Conservation (phyloP, 805 yeast species). For the Pichia gijzeniarum region DNA sequence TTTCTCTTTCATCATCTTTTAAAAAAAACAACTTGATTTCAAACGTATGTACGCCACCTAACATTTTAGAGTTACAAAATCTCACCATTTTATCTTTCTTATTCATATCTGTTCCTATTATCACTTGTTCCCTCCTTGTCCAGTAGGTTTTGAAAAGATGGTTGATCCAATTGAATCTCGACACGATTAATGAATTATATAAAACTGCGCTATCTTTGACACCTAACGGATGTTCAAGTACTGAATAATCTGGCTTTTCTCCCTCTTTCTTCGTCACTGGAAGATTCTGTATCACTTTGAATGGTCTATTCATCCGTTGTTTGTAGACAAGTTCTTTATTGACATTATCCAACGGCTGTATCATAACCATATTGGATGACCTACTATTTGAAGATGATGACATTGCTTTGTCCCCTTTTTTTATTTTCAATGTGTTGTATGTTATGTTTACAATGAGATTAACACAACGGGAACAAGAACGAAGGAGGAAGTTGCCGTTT, state of each 20-base stretch:
- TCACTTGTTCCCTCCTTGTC: constrained; percentile 46
- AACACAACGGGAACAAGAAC: too few species aligned
- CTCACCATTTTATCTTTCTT: constrained; percentile 83
- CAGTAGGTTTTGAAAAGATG: constrained; percentile 74
- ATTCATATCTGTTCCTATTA: constrained; percentile 34
- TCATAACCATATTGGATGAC: constrained; percentile 15
- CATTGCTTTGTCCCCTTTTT: neutral
- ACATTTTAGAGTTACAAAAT: constrained; percentile 66
- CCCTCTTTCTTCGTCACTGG: constrained; percentile 54
- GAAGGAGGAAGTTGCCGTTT: too few species aligned
- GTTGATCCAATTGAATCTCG: constrained; percentile 63
- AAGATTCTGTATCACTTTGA: constrained; percentile 54
- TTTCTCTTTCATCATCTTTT: constrained; percentile 68
- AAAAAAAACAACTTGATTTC: constrained; percentile 74
- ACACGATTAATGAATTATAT: constrained; percentile 63
- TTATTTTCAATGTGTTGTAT: neutral
- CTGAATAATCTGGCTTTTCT: constrained; percentile 50
- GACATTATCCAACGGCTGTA: constrained; percentile 27
- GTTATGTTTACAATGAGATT: neutral
- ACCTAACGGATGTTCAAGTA: constrained; percentile 58
- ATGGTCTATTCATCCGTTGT: constrained; percentile 44
- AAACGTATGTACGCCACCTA: constrained; percentile 74
- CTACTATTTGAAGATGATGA: neutral
- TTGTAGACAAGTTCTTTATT: constrained; percentile 26
- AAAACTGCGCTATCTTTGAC: constrained; percentile 68